Conservation (phyloP, 2,329 filamentous ascomycete genomes). For the Emergomyces pasteurianus region DNA sequence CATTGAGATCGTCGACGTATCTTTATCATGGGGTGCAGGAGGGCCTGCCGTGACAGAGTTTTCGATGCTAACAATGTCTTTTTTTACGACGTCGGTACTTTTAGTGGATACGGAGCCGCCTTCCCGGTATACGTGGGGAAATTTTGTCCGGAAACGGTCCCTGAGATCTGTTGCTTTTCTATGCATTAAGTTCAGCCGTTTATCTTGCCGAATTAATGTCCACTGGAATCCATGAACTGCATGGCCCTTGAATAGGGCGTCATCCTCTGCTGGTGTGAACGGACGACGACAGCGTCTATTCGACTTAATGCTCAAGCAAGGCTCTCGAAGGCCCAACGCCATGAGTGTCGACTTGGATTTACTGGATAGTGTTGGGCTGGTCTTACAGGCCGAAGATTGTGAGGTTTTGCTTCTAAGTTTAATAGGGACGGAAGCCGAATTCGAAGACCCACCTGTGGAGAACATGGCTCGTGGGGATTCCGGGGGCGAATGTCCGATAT, state of each 20-base stretch:
- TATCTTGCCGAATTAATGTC: conserved; percentile 47
- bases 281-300: conserved; percentile 42
- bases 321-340: conserved; percentile 37
- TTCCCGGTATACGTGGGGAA: conserved; percentile 43
- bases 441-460: neutral
- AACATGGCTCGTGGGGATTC: conserved; percentile 8
- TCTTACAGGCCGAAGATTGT: conserved; percentile 14
- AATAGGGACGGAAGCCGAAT: neutral
- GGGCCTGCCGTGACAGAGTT: neutral
- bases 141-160: conserved; percentile 50
- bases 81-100: conserved; percentile 9
- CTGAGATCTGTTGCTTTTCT: conserved; percentile 48
- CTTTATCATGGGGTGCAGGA: neutral
- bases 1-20: neutral
- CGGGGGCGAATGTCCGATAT: neutral
- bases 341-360: conserved; percentile 23
- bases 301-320: conserved; percentile 35
- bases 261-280: conserved; percentile 47
- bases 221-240: conserved; percentile 47
- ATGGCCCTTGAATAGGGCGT: conserved; percentile 47
- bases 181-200: conserved; percentile 38
- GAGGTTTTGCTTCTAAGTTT: conserved; percentile 7
- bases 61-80: neutral
- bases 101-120: conserved; percentile 30
- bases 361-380: conserved; percentile 19